Percentiles rank a stretch among this genome's conserved stretches.
Evolutionary conservation across 306 rosid genomes (phyloP).

Genomic region (Quercus alba): DNA sequence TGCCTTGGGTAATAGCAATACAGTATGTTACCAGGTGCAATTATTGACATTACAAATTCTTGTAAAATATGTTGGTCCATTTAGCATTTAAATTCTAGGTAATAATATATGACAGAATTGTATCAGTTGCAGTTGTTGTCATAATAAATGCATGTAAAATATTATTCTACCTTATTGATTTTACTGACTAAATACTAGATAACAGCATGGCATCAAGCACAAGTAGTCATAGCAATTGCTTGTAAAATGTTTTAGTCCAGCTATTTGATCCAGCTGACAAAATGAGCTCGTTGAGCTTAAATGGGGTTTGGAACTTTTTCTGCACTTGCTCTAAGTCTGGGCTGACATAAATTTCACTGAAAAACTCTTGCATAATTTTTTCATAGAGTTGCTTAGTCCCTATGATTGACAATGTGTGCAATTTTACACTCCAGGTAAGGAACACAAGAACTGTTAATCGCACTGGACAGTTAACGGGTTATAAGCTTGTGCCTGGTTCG

Average conservation of each 20-base stretch:
- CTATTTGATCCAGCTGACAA: background rate
- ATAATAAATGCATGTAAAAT: background rate
- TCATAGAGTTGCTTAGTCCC: background rate
- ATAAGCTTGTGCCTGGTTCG: conserved; percentile 79
- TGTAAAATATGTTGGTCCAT: background rate
- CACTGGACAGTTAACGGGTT: conserved; percentile 81
- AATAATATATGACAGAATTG: background rate
- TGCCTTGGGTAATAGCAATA: background rate
- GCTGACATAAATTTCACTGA: background rate
- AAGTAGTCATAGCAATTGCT: background rate
- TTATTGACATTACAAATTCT: background rate
- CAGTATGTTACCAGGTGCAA: background rate
- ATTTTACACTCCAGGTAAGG: conserved; percentile 49
- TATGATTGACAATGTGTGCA: background rate
- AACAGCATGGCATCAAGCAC: background rate
- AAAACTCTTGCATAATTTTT: background rate
- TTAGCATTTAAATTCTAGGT: background rate
- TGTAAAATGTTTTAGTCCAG: background rate
- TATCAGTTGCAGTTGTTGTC: background rate
- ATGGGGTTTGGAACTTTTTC: background rate
- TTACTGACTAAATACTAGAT: background rate
- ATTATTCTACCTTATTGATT: background rate
- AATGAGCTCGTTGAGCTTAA: too few relatives aligned
- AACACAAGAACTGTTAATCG: conserved; percentile 73
- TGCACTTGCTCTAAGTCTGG: background rate